These are phyloP conservation scores for Ascochyta viciae-villosae DNA, from an alignment of 2,329 filamentous ascomycete genomes.

Conservation along the genomic window DNA sequence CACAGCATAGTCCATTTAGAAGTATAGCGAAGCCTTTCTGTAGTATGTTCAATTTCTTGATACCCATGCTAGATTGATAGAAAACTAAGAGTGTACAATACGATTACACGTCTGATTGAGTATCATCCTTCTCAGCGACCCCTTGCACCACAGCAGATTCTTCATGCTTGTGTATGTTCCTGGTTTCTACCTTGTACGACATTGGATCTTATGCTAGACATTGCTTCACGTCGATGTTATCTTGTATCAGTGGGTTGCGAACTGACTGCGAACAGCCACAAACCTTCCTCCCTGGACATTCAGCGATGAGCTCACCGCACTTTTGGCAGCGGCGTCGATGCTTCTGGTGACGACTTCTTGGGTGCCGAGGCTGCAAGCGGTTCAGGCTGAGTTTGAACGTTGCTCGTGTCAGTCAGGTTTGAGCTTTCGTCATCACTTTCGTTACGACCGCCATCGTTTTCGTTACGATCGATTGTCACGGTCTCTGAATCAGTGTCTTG, in stretches of 20 bases:
- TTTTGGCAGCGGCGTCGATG: not conserved
- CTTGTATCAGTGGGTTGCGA: constrained; percentile 26
- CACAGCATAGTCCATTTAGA: not conserved
- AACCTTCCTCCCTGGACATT: constrained; percentile 26
- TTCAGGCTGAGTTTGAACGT: not conserved
- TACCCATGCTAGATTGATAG: constrained; percentile 1
- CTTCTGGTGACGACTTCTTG: not conserved
- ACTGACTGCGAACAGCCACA: constrained; percentile 17
- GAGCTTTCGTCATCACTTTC: not conserved
- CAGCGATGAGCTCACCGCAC: constrained; percentile 25
- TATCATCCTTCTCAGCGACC: not conserved
- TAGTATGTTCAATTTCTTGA: not conserved
- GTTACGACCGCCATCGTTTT: not conserved
- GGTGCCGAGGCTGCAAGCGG: not conserved
- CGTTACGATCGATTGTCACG: not conserved
- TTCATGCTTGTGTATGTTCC: not conserved
- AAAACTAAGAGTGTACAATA: not conserved
- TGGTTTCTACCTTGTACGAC: not conserved
- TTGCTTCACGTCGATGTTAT: constrained; percentile 24
- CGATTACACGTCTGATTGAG: not conserved
- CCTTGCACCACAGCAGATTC: not conserved
- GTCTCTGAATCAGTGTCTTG: too few relatives aligned
- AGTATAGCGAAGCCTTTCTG: not conserved
- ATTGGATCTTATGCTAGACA: constrained; percentile 13
- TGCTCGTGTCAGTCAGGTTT: not conserved